Percentiles rank a stretch among this genome's conserved stretches.
These are phyloP conservation scores for Colletotrichum spaethianum DNA, from an alignment of 2,329 filamentous ascomycete species.

Conservation along the genomic window DNA sequence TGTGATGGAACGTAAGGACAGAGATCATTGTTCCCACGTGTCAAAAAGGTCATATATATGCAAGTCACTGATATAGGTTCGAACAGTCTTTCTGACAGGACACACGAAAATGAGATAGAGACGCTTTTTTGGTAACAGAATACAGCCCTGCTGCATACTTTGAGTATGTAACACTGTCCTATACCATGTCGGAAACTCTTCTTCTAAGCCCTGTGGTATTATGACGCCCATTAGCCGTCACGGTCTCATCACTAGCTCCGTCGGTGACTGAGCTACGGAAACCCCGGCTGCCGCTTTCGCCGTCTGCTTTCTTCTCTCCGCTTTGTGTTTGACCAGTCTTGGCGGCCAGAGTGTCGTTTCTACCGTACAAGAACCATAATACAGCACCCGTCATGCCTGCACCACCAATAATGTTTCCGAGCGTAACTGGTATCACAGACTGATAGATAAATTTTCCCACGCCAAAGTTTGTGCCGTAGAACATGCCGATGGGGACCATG, in stretches of 20 bases:
- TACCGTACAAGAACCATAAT: slow-evolving; percentile 19
- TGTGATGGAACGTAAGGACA: too few species aligned
- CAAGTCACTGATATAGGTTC: too few species aligned
- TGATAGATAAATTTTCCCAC: slow-evolving; percentile 24
- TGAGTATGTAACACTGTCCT: too few species aligned
- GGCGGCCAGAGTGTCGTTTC: background rate
- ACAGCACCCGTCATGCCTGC: background rate
- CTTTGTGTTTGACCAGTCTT: background rate
- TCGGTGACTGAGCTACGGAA: background rate
- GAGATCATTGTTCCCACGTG: too few species aligned
- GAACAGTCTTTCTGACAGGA: background rate
- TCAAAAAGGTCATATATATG: too few species aligned
- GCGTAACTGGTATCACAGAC: slow-evolving; percentile 18
- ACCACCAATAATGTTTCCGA: slow-evolving; percentile 18
- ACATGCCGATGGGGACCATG: slow-evolving; percentile 22
- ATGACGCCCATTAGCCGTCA: background rate
- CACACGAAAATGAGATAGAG: background rate
- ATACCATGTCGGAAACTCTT: background rate
- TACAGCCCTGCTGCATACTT: too few species aligned
- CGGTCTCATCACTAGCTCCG: slow-evolving; percentile 1
- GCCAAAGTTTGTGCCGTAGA: slow-evolving; percentile 18
- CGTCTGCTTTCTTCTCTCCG: background rate
- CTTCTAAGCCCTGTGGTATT: background rate
- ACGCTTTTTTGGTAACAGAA: too few species aligned
- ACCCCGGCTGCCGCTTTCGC: background rate